Conservation (phyloP, 2,329 filamentous ascomycete species). For the Incumbomyces delicatus region DNA sequence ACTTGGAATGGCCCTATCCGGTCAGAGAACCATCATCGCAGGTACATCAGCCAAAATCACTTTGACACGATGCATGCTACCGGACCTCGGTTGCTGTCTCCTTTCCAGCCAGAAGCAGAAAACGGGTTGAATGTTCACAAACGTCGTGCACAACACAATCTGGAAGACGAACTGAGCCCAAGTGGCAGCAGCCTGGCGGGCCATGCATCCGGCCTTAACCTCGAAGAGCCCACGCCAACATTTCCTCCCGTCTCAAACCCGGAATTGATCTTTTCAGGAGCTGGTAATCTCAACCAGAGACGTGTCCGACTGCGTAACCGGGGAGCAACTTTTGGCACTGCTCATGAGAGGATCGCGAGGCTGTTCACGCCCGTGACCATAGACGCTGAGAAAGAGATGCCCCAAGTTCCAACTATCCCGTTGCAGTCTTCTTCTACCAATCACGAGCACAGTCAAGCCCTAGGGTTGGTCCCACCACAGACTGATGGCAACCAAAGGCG, state of each 20-base stretch:
- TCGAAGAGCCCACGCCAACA: slow-evolving; percentile 28
- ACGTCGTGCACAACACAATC: slow-evolving; percentile 46
- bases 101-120: slow-evolving; percentile 45
- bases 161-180: slow-evolving; percentile 43
- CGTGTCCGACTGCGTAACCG: slow-evolving; percentile 51
- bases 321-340: slow-evolving; percentile 51
- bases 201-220: slow-evolving; percentile 27
- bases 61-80: slow-evolving; percentile 38
- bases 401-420: slow-evolving; percentile 16
- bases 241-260: slow-evolving; percentile 30
- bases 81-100: slow-evolving; percentile 38
- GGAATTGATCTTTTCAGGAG: slow-evolving; percentile 20
- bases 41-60: slow-evolving; percentile 26
- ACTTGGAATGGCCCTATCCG: slow-evolving; percentile 36
- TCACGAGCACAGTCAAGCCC: slow-evolving; percentile 14
- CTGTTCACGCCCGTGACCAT: slow-evolving; percentile 44
- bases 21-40: slow-evolving; percentile 21
- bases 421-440: slow-evolving; percentile 13
- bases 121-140: slow-evolving; percentile 44
- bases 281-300: slow-evolving; percentile 41
- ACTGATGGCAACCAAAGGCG: slow-evolving; percentile 33
- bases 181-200: slow-evolving; percentile 29
- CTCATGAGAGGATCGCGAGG: slow-evolving; percentile 43
- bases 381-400: slow-evolving; percentile 12
- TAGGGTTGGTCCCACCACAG: slow-evolving; percentile 25